These are phyloP conservation scores for Salvia splendens DNA, from an alignment of 257 asterid genomes.

Conservation along the genomic window DNA sequence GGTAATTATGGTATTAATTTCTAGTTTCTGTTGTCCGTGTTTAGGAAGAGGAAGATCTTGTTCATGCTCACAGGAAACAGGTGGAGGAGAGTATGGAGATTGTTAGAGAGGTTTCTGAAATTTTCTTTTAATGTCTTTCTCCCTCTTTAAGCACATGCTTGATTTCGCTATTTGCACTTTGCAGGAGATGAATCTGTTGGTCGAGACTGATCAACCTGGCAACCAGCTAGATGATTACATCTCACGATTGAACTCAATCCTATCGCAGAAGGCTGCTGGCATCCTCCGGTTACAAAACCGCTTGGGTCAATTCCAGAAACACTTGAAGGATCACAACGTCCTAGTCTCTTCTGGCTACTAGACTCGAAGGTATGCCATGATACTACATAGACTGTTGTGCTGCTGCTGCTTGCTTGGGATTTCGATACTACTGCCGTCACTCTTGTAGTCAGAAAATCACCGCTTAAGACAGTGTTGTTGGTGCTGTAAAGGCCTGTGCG, in stretches of 20 bases:
- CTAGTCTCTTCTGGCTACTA: slow-evolving; percentile 76
- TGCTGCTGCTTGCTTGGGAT: slow-evolving; percentile 30
- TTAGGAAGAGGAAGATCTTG: slow-evolving; percentile 95
- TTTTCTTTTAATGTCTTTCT: neutral
- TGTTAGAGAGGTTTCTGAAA: slow-evolving; percentile 74
- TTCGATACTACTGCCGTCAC: neutral
- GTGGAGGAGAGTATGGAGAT: slow-evolving; percentile 92
- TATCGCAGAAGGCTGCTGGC: slow-evolving; percentile 89
- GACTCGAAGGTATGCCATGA: slow-evolving; percentile 19
- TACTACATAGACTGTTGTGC: slow-evolving; percentile 21
- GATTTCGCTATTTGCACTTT: slow-evolving; percentile 3
- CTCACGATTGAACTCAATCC: slow-evolving; percentile 71
- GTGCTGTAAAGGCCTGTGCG: slow-evolving; percentile 13
- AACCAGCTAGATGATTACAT: slow-evolving; percentile 78
- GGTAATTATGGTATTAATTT: neutral
- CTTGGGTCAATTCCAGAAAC: slow-evolving; percentile 78
- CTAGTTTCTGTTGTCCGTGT: slow-evolving; percentile 24
- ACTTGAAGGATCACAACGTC: slow-evolving; percentile 85
- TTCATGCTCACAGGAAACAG: slow-evolving; percentile 80
- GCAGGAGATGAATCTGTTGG: slow-evolving; percentile 96
- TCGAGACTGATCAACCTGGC: slow-evolving; percentile 95
- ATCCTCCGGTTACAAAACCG: slow-evolving; percentile 79
- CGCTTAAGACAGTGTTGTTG: neutral
- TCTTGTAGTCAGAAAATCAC: slow-evolving; percentile 12
- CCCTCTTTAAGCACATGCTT: neutral